Evolutionary conservation across 768 basidiomycete genomes (phyloP), one percentile per base, ranked within the genome.

Genomic region (Saitozyma sp.): DNA sequence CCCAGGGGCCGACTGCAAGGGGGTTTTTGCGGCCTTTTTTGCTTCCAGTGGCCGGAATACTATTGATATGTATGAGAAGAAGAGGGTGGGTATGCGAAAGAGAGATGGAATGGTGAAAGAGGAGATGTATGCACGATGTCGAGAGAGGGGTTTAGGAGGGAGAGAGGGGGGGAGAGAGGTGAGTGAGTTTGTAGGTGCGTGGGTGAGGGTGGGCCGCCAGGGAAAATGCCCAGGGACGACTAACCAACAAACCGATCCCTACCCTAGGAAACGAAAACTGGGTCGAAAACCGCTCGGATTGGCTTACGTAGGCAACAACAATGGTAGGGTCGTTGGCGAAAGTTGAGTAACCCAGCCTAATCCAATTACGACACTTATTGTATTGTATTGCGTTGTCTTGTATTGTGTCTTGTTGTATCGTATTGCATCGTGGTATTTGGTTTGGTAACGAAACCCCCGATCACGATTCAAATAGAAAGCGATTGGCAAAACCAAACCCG

Each of bases 71-170:
- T 29, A 29, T 29, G 29, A 17, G 54, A 46, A 17, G 54, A 20
- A 37, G 40, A 54, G 40, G 46, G 37, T 58, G 57, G 50, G 13
- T 17, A 48, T 14, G 46, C 17, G 13, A 11, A 14, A 49, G 29
- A 59, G 50, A 59, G 52, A 59, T 49, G 57, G 57, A 37, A 37
- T 13, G 38, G 17, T n/a, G n/a, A 50, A 7, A 43, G 14, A 11
- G 49, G 57, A 49, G 49, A 58, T 50, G 29, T 29, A 29, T 29
- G 29, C 29, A 29, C 29, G 29, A 29, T 29, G 29, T 29, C 29
- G 29, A 29, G 29, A 29, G 29, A 5, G 29, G 39, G 49, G 49
- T 50, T 17, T 59, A 39, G 42, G 52, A 59, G 50, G 58, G 54
- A 38, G 50, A 51, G 50, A 59, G 58, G 40, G 14, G 4, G 10